Base-by-base conservation (phyloP, 768 basidiomycete genomes). In the Gymnopilus junonius region DNA sequence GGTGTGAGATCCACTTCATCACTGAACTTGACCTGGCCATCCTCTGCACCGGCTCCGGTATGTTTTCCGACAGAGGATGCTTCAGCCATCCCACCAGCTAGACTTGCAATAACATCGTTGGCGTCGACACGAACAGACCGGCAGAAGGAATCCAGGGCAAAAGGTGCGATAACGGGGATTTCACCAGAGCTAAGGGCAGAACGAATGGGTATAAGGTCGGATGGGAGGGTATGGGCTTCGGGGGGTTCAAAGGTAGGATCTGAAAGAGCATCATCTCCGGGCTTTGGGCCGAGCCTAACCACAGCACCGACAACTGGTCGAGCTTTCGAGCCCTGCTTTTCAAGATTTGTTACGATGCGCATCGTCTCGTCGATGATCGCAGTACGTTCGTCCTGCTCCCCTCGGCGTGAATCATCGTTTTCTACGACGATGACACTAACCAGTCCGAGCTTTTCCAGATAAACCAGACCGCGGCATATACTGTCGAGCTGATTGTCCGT, bases 351-450 rank as follows among this genome's bases (percentile, higher is more conserved):
- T 32, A 94, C 93, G 58, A 98, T 82, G 23, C 94, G 87, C 83
- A 94, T 93, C 2, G 90, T 88, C 76, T 98, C 95, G 65, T 93
- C 89, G 21, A 90, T 77, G 54, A 93, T 81, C 7, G 79, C 76
- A 4, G 82, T 72, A 8, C 92, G 86, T 71, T 94, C 92, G 55
- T 88, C 86, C 63, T 87, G 84, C 32, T 88, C 86, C 8, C 92
- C 91, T 15, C 85, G 80, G 45, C 76, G 79, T 54, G 94, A 82
- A 17, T 87, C 84, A 73, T 97, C 95, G 69, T 93, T 87, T 65
- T 99, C 97, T 55, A 97, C 87, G 61, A 99, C 93, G 65, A 99
- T 94, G 69, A 99, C 95, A 66, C 92, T 92, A 69, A 98, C 93
- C 20, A 99, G 84, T 1, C 97, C 97, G 17, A 99, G 89, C 73